phyloP scores from a whole-genome alignment of 2,329 filamentous ascomycete species.

The Botrytis porri region DNA sequence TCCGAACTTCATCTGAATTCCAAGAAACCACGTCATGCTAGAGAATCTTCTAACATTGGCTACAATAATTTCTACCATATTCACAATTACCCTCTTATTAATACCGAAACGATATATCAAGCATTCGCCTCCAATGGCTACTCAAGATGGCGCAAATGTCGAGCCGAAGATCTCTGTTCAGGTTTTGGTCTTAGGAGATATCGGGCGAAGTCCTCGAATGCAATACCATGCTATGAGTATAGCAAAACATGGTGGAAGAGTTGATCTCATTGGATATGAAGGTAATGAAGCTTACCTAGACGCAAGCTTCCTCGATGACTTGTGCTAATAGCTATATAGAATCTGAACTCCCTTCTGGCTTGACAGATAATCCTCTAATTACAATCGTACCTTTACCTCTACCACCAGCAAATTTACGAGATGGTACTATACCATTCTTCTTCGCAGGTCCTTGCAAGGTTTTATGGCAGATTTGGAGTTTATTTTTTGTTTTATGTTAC shows the following conservation, averaged over 20 bases:
- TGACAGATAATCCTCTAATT: slow-evolving; percentile 67
- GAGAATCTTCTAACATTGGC: slow-evolving; percentile 35
- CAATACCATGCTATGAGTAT: slow-evolving; percentile 96
- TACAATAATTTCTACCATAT: slow-evolving; percentile 36
- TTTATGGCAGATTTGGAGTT: slow-evolving; percentile 70
- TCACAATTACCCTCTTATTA: slow-evolving; percentile 38
- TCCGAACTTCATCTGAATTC: neutral
- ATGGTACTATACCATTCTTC: slow-evolving; percentile 71
- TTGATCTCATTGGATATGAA: slow-evolving; percentile 84
- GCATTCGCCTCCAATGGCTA: slow-evolving; percentile 36
- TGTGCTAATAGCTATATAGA: slow-evolving; percentile 48
- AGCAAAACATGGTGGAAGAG: slow-evolving; percentile 73
- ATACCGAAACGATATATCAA: slow-evolving; percentile 42
- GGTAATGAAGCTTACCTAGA: slow-evolving; percentile 47
- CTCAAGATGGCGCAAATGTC: slow-evolving; percentile 29
- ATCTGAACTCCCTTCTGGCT: slow-evolving; percentile 75
- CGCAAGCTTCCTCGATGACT: neutral
- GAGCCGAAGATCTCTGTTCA: slow-evolving; percentile 57
- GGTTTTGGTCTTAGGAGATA: slow-evolving; percentile 89
- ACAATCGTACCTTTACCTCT: slow-evolving; percentile 66
- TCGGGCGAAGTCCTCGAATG: slow-evolving; percentile 95
- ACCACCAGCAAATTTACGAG: slow-evolving; percentile 65
- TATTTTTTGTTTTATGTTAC: slow-evolving; percentile 73
- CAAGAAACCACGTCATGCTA: slow-evolving; percentile 30
- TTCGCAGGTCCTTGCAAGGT: slow-evolving; percentile 81